Base-by-base conservation (phyloP, 2,329 filamentous ascomycete species). In the Gliomastix tumulicola region DNA sequence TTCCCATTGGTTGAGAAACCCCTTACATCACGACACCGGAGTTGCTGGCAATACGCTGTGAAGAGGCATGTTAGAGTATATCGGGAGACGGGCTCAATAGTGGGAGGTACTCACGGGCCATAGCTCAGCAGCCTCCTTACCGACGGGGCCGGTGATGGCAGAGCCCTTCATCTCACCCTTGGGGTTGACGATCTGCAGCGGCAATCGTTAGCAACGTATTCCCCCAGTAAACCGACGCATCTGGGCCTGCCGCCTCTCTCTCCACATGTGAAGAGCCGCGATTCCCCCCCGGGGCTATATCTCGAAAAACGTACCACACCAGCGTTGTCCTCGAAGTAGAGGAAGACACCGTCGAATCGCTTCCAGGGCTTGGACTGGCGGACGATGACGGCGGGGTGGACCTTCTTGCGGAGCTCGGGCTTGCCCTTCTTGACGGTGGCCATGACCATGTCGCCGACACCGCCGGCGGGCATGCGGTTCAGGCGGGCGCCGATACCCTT, bases 121-220 rank as follows among this genome's bases (percentile, higher is more conserved):
- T 61, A 98, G 80, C 77, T 98, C 92, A 68, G 92, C 92, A 66
- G 92, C 92, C 77, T 98, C 92, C 84, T 98, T 98, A 70, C 90
- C 92, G 64, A 98, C 90, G 58, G 92, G 92, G 57, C 92, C 92
- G 57, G 92, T 98, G 68, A 98, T 98, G 68, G 92, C 92, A 51
- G 88, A 96, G 65, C 92, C 92, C 85, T 98, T 98, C 92, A 98
- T 98, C 78, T 98, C 92, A 75, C 92, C 92, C 86, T 98, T 98
- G 71, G 90, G 88, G 80, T 98, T 98, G 79, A 98, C 92, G 63
- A 98, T 98, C 86, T 92, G 61, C 21, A 27, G 30, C 13, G 11
- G 17, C n/a, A 12, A 13, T 7, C 13, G 17, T 28, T 28, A 28
- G 25, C 25, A 28, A 7, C 3, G n/a, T n/a, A 28, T n/a, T 28